These are phyloP conservation scores for Claviceps arundinis DNA, from an alignment of 2,329 filamentous ascomycete species.

Conservation along the genomic window DNA sequence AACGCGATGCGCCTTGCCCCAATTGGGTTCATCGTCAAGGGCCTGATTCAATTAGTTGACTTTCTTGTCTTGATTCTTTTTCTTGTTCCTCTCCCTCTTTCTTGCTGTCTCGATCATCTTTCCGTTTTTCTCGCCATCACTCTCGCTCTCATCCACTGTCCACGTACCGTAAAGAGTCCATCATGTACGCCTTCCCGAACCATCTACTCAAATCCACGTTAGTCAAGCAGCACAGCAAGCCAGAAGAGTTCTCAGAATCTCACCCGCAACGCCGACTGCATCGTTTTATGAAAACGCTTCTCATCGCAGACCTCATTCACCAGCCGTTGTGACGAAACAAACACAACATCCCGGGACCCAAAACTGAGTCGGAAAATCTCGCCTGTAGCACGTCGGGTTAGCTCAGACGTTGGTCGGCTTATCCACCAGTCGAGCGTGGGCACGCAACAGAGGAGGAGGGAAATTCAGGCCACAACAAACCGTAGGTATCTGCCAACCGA, in stretches of 20 bases:
- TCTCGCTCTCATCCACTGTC: too few relatives aligned
- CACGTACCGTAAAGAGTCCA: constrained; percentile 50
- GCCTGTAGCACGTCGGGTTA: constrained; percentile 21
- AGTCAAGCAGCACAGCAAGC: background rate
- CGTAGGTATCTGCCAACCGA: constrained; percentile 51
- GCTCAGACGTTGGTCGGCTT: too few relatives aligned
- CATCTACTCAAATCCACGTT: constrained; percentile 19
- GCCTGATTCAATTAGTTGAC: constrained; percentile 22
- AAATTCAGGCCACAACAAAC: constrained; percentile 20
- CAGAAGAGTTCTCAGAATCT: constrained; percentile 2
- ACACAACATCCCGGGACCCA: constrained; percentile 31
- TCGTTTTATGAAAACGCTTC: constrained; percentile 47
- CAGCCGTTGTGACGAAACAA: constrained; percentile 40
- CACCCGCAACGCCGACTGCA: constrained; percentile 33
- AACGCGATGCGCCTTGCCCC: constrained; percentile 53
- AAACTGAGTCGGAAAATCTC: constrained; percentile 47
- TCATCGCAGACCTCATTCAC: constrained; percentile 54
- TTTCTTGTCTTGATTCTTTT: background rate
- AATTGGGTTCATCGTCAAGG: constrained; percentile 39
- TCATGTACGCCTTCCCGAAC: constrained; percentile 48
- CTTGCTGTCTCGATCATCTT: too few relatives aligned
- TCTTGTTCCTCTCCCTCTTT: too few relatives aligned
- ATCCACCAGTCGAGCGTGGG: too few relatives aligned
- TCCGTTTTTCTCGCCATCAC: too few relatives aligned
- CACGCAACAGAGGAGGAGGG: background rate